These are phyloP conservation scores for Rhodotorula diobovata DNA, from an alignment of 768 basidiomycete genomes.

Conservation along the genomic window DNA sequence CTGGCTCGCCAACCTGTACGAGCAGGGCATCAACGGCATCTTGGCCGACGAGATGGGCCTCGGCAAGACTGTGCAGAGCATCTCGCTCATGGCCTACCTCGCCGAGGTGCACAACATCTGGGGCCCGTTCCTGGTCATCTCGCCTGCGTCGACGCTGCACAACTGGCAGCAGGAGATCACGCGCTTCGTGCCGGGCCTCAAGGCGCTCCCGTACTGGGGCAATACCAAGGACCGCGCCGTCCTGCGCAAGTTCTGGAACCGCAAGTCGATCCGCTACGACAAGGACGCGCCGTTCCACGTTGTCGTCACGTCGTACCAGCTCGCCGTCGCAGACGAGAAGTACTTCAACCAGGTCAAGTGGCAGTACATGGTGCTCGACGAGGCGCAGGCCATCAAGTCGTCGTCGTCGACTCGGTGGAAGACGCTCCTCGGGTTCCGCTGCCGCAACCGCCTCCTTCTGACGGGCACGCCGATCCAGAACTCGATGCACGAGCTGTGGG, in stretches of 20 bases:
- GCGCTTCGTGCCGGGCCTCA: slow-evolving; percentile 86
- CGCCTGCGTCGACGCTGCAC: slow-evolving; percentile 92
- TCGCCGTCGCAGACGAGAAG: slow-evolving; percentile 93
- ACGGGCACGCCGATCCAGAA: slow-evolving; percentile 99
- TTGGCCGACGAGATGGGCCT: slow-evolving; percentile 89
- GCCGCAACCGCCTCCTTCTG: slow-evolving; percentile 85
- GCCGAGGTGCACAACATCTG: slow-evolving; percentile 97
- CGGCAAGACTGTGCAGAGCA: slow-evolving; percentile 82
- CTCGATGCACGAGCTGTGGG: slow-evolving; percentile 99
- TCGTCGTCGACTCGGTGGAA: slow-evolving; percentile 96
- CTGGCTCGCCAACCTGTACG: slow-evolving; percentile 94
- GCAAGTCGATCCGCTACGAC: slow-evolving; percentile 91
- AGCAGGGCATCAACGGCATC: slow-evolving; percentile 99
- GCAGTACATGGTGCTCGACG: slow-evolving; percentile 99
- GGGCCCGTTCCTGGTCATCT: slow-evolving; percentile 98
- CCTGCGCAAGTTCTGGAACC: slow-evolving; percentile 94
- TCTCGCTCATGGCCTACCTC: slow-evolving; percentile 88
- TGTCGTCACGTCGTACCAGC: slow-evolving; percentile 91
- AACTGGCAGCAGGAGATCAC: slow-evolving; percentile 99
- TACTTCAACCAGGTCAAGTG: slow-evolving; percentile 97
- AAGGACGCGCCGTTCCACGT: slow-evolving; percentile 95
- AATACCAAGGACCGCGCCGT: slow-evolving; percentile 92
- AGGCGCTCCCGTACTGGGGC: slow-evolving; percentile 97
- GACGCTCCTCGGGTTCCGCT: slow-evolving; percentile 88
- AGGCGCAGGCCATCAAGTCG: slow-evolving; percentile 99